These are phyloP conservation scores for Exsudoporus floridanus DNA, from an alignment of 1,284 basidiomycete species.

Conservation along the genomic window DNA sequence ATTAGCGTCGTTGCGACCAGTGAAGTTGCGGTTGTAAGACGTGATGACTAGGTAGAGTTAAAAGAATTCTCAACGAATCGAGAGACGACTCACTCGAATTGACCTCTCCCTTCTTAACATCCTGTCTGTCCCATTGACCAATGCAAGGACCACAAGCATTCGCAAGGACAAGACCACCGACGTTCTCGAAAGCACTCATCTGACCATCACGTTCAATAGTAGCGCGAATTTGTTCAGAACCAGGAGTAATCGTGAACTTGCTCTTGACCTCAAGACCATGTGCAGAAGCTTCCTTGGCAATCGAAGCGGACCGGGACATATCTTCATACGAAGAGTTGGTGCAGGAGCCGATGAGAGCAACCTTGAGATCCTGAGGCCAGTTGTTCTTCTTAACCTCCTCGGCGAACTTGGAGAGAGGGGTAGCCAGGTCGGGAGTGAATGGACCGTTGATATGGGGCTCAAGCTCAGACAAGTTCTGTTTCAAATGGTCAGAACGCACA, in stretches of 20 bases:
- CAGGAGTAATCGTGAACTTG: constrained; percentile 97
- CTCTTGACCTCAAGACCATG: constrained; percentile 92
- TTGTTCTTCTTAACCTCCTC: constrained; percentile 90
- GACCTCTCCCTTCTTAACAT: constrained; percentile 94
- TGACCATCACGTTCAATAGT: constrained; percentile 97
- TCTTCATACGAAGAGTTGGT: constrained; percentile 99
- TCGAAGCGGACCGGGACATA: constrained; percentile 96
- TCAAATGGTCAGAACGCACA: background rate
- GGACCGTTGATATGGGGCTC: constrained; percentile 99
- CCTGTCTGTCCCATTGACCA: constrained; percentile 97
- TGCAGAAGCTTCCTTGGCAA: constrained; percentile 83
- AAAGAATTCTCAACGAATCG: background rate
- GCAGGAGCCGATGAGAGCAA: constrained; percentile 98
- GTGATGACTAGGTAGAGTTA: constrained; percentile 74
- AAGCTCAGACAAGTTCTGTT: constrained; percentile 88
- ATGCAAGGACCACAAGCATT: constrained; percentile 99
- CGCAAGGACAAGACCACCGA: constrained; percentile 92
- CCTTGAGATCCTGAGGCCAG: constrained; percentile 97
- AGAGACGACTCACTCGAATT: constrained; percentile 78
- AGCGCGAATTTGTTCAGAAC: constrained; percentile 97
- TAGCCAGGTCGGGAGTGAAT: constrained; percentile 95
- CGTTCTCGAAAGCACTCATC: constrained; percentile 83
- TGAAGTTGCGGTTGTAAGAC: constrained; percentile 99
- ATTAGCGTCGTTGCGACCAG: constrained; percentile 99
- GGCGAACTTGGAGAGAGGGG: constrained; percentile 95